Evolutionary conservation across 371 early-diverging fungal genomes (phyloP).

Genomic region (Mucor ambiguus): DNA sequence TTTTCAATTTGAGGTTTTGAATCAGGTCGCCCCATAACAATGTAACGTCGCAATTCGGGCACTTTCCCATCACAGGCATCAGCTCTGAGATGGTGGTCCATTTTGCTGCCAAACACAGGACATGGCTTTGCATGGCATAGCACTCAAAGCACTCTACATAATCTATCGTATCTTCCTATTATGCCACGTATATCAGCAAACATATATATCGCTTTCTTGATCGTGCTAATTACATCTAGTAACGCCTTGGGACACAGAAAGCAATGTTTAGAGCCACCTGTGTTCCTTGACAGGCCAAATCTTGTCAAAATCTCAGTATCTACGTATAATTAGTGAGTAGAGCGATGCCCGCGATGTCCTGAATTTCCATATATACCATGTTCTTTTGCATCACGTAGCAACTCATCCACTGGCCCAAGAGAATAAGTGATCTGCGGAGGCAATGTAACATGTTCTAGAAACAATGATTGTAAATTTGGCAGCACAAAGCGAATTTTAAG

Average conservation of each 20-base stretch:
- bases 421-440: conserved; percentile 20
- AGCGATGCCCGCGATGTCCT: not conserved
- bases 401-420: conserved; percentile 15
- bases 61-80: conserved; percentile 17
- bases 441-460: conserved; percentile 10
- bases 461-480: conserved; percentile 14
- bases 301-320: not conserved
- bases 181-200: not conserved
- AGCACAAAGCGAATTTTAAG: conserved; percentile 24
- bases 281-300: not conserved
- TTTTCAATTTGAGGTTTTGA: conserved; percentile 1
- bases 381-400: not conserved
- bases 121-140: conserved; percentile 8
- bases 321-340: not conserved
- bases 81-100: conserved; percentile 13
- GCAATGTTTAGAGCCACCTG: not conserved
- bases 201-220: not conserved
- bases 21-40: conserved; percentile 27
- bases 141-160: conserved; percentile 17
- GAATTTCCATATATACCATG: conserved; percentile 2
- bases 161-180: conserved; percentile 1
- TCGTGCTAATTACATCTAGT: conserved; percentile 8
- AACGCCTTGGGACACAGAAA: conserved; percentile 8
- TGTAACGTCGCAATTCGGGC: conserved; percentile 7
- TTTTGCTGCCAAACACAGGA: conserved; percentile 10